Evolutionary conservation across 129 eudicot genomes (phyloP), one percentile per base, ranked within the genome.

Genomic region (Tagetes patula): DNA sequence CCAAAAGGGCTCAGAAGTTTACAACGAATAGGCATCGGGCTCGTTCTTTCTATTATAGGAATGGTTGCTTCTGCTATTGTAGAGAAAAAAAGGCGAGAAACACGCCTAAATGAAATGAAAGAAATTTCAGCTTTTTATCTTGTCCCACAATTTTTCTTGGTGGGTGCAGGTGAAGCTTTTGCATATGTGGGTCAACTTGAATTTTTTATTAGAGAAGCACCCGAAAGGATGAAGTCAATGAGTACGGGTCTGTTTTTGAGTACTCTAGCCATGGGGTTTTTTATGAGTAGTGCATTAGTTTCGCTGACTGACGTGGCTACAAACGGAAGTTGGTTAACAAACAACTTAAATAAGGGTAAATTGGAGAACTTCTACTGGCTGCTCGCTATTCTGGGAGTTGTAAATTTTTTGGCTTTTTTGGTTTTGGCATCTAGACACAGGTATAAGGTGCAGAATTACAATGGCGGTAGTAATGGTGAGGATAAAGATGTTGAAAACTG

Each of bases 181-280:
- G 88, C 86, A 3, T 93, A 93, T 32, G 96, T 93, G 5, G 98
- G 98, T 1, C 98, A 93, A 76, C 92, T 93, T 1, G 98, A 93
- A 75, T 93, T 89, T 76, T 93, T 93, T 84, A 93, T 93, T 20
- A 77, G 90, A 14, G 98, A 93, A 76, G 96, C 96, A 64, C 98
- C 98, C 1, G 98, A 87, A 78, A 81, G 85, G 80, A 93, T 93
- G 98, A 93, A 93, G 74, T 93, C 98, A 1, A 89, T 93, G 96
- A 93, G 98, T 77, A 93, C 96, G 0, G 98, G 98, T 13, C 48
- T 92, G 9, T 92, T 89, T 68, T 71, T 89, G 1, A 89, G 86
- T 71, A 82, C 87, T 20, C 80, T 92, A 14, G 85, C 98, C 0
- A 87, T 89, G 91, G 96, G 98, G 4, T 92, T 75, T 70, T 92